A percentile compares a stretch with the other conserved stretches of the same genome.
These are phyloP conservation scores for Dactylellina sp. DNA, from an alignment of 2,329 filamentous ascomycete genomes.

Conservation along the genomic window DNA sequence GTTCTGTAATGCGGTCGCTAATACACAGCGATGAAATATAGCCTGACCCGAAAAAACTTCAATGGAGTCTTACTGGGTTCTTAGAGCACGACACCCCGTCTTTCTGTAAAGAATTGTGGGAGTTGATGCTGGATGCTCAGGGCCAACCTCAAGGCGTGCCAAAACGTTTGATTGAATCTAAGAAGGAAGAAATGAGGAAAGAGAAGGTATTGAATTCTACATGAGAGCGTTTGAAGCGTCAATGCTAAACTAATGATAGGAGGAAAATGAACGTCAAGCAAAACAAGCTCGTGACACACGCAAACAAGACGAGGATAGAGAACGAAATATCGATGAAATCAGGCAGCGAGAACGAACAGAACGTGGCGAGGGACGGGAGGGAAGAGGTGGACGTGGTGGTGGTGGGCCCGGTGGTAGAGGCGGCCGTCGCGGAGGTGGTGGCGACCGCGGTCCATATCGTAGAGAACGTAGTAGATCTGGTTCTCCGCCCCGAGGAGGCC, in stretches of 20 bases:
- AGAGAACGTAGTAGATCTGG: slow-evolving; percentile 67
- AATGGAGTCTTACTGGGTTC: slow-evolving; percentile 94
- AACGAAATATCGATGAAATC: slow-evolving; percentile 76
- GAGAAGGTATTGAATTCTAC: slow-evolving; percentile 76
- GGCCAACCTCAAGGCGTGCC: slow-evolving; percentile 88
- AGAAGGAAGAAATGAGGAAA: slow-evolving; percentile 93
- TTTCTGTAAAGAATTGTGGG: slow-evolving; percentile 96
- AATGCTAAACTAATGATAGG: slow-evolving; percentile 69
- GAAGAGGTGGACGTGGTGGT: slow-evolving; percentile 64
- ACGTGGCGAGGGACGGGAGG: slow-evolving; percentile 63
- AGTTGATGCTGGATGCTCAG: slow-evolving; percentile 88
- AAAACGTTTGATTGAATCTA: slow-evolving; percentile 92
- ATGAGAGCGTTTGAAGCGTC: not conserved
- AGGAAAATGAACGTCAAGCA: slow-evolving; percentile 83
- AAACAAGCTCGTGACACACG: slow-evolving; percentile 78
- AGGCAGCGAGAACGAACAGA: slow-evolving; percentile 71
- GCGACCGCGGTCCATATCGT: slow-evolving; percentile 58
- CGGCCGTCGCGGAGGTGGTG: slow-evolving; percentile 62
- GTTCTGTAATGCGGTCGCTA: not conserved
- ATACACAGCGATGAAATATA: slow-evolving; percentile 67
- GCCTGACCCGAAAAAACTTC: slow-evolving; percentile 95
- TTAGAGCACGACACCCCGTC: slow-evolving; percentile 88
- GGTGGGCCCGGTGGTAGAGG: slow-evolving; percentile 64
- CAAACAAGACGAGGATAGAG: slow-evolving; percentile 77
- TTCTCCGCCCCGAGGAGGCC: slow-evolving; percentile 63